phyloP scores from a whole-genome alignment of 2,329 filamentous ascomycete species.

The Apiospora phragmitis region DNA sequence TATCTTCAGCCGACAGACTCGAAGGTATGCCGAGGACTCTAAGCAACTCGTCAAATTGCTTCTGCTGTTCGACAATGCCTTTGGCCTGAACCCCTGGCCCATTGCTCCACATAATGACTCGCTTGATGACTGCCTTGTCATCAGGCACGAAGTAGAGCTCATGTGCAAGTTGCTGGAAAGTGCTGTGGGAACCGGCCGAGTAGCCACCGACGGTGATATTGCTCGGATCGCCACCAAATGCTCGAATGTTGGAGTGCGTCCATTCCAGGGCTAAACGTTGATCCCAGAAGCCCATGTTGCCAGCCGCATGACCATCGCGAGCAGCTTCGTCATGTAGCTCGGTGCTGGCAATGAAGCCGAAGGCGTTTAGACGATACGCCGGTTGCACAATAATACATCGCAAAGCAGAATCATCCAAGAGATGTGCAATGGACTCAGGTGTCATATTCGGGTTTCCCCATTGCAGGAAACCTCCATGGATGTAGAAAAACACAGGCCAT shows the following conservation, averaged over 20 bases:
- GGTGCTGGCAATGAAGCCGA: constrained; percentile 54
- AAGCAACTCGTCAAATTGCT: constrained; percentile 18
- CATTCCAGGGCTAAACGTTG: constrained; percentile 56
- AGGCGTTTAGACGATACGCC: constrained; percentile 55
- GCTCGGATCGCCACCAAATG: constrained; percentile 23
- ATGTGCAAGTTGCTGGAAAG: constrained; percentile 58
- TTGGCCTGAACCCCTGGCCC: constrained; percentile 17
- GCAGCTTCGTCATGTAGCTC: constrained; percentile 37
- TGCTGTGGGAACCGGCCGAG: constrained; percentile 55
- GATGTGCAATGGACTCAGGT: constrained; percentile 36
- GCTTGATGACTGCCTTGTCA: constrained; percentile 46
- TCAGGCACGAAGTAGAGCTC: constrained; percentile 48
- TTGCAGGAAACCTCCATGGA: constrained; percentile 60
- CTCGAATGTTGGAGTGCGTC: constrained; percentile 49
- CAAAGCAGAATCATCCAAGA: constrained; percentile 50
- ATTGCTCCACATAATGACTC: constrained; percentile 45
- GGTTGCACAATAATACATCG: constrained; percentile 54
- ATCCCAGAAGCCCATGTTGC: constrained; percentile 58
- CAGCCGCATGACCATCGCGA: constrained; percentile 36
- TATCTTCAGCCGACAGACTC: background rate
- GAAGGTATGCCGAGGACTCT: constrained; percentile 12
- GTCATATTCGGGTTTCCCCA: constrained; percentile 51
- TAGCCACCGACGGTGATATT: constrained; percentile 58
- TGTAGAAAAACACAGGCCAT: constrained; percentile 60
- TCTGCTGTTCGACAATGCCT: constrained; percentile 19